Evolutionary conservation across 2,329 filamentous ascomycete genomes (phyloP).

Genomic region (Aspergillus novoparasiticus): DNA sequence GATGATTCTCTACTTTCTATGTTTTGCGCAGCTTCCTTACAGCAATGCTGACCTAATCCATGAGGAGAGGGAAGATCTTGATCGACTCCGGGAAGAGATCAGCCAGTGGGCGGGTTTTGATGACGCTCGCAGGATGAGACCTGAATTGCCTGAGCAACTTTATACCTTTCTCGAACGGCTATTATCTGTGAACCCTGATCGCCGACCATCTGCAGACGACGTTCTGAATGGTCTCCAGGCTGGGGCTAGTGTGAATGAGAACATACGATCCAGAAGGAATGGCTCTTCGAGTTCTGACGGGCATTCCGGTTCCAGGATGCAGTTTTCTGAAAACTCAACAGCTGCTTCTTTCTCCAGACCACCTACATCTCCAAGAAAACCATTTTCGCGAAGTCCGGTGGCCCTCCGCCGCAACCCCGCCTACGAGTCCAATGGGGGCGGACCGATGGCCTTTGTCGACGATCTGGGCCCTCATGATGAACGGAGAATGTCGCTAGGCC

Average conservation of each 20-base stretch:
- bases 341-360: constrained; percentile 28
- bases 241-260: constrained; percentile 56
- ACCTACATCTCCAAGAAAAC: constrained; percentile 32
- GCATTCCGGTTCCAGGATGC: constrained; percentile 38
- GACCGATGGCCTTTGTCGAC: constrained; percentile 18
- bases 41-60: constrained; percentile 78
- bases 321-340: constrained; percentile 41
- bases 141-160: constrained; percentile 81
- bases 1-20: constrained; percentile 99
- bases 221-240: constrained; percentile 77
- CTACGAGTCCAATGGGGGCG: constrained; percentile 28
- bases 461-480: constrained; percentile 15
- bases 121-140: constrained; percentile 70
- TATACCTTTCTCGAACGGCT: constrained; percentile 83
- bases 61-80: constrained; percentile 90
- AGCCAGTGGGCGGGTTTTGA: constrained; percentile 84
- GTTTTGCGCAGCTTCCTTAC: constrained; percentile 88
- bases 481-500: constrained; percentile 23
- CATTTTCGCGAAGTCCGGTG: constrained; percentile 22
- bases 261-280: constrained; percentile 41
- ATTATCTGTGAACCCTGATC: constrained; percentile 72
- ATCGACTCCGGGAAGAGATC: constrained; percentile 82
- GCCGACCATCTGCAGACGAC: constrained; percentile 82
- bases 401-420: constrained; percentile 29
- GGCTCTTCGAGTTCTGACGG: constrained; percentile 37